phyloP scores from a whole-genome alignment of 306 rosid species.

The Ziziphus jujuba region DNA sequence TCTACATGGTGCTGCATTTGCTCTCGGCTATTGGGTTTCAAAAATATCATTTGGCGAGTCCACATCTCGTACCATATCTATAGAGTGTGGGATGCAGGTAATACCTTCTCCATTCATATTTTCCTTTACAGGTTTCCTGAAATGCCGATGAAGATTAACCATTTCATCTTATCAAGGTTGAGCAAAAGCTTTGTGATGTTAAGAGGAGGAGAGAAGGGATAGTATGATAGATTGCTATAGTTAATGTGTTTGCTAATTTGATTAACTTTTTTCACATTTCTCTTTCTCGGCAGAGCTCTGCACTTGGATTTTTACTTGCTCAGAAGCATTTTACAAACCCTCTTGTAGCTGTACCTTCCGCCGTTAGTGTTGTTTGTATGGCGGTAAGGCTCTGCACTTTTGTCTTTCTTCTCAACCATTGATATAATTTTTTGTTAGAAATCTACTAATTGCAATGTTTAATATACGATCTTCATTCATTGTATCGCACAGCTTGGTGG shows the following conservation, averaged over 20 bases:
- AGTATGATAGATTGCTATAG: not conserved
- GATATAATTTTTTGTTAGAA: not conserved
- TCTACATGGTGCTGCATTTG: conserved; percentile 89
- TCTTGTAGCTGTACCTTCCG: conserved; percentile 89
- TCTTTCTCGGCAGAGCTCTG: conserved; percentile 68
- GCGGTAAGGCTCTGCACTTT: conserved; percentile 69
- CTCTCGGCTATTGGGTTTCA: conserved; percentile 81
- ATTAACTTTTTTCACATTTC: conserved; percentile 4
- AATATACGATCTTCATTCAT: conserved; percentile 9
- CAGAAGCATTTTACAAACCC: conserved; percentile 92
- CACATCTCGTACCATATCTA: conserved; percentile 93
- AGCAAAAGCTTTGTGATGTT: not conserved
- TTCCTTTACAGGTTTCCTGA: not conserved
- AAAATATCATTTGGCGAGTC: conserved; percentile 88
- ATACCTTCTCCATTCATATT: conserved; percentile 1
- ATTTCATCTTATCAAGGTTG: not conserved
- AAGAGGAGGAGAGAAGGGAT: not conserved
- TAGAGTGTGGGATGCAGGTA: conserved; percentile 99
- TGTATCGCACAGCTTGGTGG: conserved; percentile 73
- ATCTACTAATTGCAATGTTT: conserved; percentile 2
- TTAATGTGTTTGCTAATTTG: not conserved
- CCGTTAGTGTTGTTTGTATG: conserved; percentile 96
- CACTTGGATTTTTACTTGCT: conserved; percentile 92
- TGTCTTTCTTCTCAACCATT: not conserved
- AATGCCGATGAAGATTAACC: not conserved